These are phyloP conservation scores for Scytalidium lignicola DNA, from an alignment of 2,329 filamentous ascomycete genomes.

Conservation along the genomic window DNA sequence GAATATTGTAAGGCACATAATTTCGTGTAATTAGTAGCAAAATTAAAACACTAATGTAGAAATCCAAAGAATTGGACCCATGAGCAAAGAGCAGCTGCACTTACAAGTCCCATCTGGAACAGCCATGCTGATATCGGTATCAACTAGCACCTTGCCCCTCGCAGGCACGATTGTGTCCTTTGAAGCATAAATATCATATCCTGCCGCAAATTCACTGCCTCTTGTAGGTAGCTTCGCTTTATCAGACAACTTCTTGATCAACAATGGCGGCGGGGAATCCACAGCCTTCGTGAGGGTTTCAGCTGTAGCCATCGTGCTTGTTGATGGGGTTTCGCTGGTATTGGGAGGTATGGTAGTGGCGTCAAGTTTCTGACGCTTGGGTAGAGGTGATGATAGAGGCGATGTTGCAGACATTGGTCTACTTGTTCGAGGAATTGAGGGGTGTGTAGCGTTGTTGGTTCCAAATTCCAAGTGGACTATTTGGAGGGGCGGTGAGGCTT, in stretches of 20 bases:
- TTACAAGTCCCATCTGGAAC: slow-evolving; percentile 86
- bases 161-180: slow-evolving; percentile 71
- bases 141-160: slow-evolving; percentile 78
- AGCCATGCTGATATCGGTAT: slow-evolving; percentile 87
- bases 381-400: slow-evolving; percentile 22
- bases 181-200: slow-evolving; percentile 87
- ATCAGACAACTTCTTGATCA: slow-evolving; percentile 78
- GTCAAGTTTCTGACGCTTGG: slow-evolving; percentile 25
- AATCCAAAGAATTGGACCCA: no score
- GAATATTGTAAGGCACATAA: no score
- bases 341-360: slow-evolving; percentile 6
- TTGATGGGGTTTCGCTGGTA: slow-evolving; percentile 5
- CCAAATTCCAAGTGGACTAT: background rate
- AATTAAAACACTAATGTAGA: no score
- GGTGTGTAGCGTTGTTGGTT: background rate
- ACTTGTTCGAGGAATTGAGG: background rate
- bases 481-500: background rate
- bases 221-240: slow-evolving; percentile 80
- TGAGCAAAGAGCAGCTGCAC: slow-evolving; percentile 26
- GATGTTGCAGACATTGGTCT: slow-evolving; percentile 10
- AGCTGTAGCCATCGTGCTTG: slow-evolving; percentile 10
- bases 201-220: slow-evolving; percentile 83
- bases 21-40: no score
- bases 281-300: slow-evolving; percentile 13
- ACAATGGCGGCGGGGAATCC: slow-evolving; percentile 19